Evolutionary conservation across 257 asterid genomes (phyloP).

Genomic region (Rhazya stricta): DNA sequence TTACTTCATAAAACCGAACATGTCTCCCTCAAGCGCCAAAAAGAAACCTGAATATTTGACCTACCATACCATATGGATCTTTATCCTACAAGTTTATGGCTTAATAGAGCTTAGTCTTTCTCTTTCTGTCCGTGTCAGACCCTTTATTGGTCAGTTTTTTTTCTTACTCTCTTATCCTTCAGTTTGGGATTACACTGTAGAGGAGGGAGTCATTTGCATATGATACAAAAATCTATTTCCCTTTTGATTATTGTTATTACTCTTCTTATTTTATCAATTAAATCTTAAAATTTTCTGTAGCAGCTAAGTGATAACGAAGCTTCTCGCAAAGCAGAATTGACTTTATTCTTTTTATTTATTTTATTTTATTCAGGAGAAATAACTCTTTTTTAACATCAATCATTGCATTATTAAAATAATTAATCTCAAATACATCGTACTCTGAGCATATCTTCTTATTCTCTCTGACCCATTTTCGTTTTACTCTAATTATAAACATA

Average conservation of each 20-base stretch:
- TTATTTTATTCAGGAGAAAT: neutral
- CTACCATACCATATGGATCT: too few relatives aligned
- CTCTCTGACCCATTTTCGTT: too few relatives aligned
- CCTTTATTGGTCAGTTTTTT: neutral
- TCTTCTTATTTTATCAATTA: neutral
- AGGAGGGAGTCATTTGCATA: slow-evolving; percentile 1
- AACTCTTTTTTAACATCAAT: neutral
- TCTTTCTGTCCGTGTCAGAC: neutral
- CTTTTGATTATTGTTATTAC: too few relatives aligned
- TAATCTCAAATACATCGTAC: neutral
- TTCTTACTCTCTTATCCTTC: neutral
- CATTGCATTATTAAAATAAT: neutral
- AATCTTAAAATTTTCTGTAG: neutral
- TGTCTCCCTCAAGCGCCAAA: too few relatives aligned
- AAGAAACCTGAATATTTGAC: too few relatives aligned
- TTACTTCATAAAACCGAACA: too few relatives aligned
- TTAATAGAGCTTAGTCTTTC: neutral
- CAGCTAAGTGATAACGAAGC: neutral
- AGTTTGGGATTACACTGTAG: neutral
- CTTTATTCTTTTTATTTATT: neutral
- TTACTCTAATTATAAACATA: too few relatives aligned
- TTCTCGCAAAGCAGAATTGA: neutral
- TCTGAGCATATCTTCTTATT: too few relatives aligned
- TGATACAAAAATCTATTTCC: neutral
- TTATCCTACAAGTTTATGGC: too few relatives aligned